Conservation (phyloP, 805 yeast species). For the Clavispora santaluciae region DNA sequence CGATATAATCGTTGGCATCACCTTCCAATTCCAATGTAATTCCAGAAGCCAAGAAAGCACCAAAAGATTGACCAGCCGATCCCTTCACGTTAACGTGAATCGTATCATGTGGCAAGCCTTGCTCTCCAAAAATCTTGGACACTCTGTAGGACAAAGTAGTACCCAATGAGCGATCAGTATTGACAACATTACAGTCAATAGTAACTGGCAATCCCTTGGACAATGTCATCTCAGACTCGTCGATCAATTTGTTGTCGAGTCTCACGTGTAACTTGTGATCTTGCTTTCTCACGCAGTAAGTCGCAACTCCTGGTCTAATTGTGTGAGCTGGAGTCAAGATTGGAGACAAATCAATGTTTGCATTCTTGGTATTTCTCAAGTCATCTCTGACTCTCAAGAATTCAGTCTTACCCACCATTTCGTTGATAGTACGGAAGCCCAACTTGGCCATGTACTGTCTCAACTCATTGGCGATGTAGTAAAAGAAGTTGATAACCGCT, state of each 20-base stretch:
- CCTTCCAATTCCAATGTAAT: slow-evolving; percentile 93
- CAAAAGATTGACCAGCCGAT: slow-evolving; percentile 97
- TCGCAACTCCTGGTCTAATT: slow-evolving; percentile 94
- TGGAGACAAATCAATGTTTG: slow-evolving; percentile 87
- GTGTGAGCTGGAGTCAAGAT: slow-evolving; percentile 95
- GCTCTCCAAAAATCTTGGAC: slow-evolving; percentile 88
- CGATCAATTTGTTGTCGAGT: slow-evolving; percentile 91
- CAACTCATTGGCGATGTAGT: slow-evolving; percentile 88
- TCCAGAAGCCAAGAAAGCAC: slow-evolving; percentile 96
- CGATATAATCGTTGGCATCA: slow-evolving; percentile 97
- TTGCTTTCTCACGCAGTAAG: slow-evolving; percentile 86
- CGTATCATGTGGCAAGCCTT: slow-evolving; percentile 92
- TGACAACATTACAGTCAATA: slow-evolving; percentile 87
- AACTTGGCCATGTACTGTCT: slow-evolving; percentile 89
- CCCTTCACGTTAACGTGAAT: slow-evolving; percentile 89
- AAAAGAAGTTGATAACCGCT: slow-evolving; percentile 96
- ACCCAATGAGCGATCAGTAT: slow-evolving; percentile 96
- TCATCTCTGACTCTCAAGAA: slow-evolving; percentile 81
- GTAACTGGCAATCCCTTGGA: slow-evolving; percentile 95
- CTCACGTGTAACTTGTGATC: slow-evolving; percentile 92
- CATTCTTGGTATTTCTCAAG: slow-evolving; percentile 81
- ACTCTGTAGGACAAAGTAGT: slow-evolving; percentile 91
- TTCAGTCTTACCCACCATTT: slow-evolving; percentile 98
- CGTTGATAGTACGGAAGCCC: slow-evolving; percentile 93
- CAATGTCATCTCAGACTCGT: slow-evolving; percentile 91